These are phyloP conservation scores for Penicillium ochrochloron DNA, from an alignment of 495 filamentous ascomycete species.

Conservation along the genomic window DNA sequence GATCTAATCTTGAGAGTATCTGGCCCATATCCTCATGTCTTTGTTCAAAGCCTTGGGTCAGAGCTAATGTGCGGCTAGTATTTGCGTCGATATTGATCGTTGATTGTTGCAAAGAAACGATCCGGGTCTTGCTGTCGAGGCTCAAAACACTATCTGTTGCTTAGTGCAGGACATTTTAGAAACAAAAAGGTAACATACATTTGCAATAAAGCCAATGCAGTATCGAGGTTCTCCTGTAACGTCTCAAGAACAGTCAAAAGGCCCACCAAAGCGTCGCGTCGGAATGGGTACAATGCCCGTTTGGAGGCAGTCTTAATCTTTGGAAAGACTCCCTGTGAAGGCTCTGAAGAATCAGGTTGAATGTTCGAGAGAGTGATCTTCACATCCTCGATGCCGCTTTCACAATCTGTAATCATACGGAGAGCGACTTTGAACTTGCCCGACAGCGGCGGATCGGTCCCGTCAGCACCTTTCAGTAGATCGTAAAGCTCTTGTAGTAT, in stretches of 20 bases:
- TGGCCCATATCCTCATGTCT: background rate
- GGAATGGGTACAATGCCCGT: background rate
- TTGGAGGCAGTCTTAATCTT: background rate
- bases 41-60: background rate
- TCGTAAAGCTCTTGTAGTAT: background rate
- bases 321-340: background rate
- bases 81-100: background rate
- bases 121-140: background rate
- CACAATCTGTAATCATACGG: background rate
- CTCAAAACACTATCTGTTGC: background rate
- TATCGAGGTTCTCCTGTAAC: background rate
- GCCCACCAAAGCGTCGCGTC: background rate
- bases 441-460: background rate
- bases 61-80: background rate
- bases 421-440: constrained; percentile 1
- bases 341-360: background rate
- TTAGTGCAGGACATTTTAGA: background rate
- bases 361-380: background rate
- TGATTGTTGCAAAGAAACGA: background rate
- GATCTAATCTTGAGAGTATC: background rate
- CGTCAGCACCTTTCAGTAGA: background rate
- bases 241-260: background rate
- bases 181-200: background rate
- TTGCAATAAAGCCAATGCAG: background rate
- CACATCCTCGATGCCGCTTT: background rate